Base-by-base conservation (phyloP, 2,329 filamentous ascomycete genomes). In the Rutstroemia sp. region DNA sequence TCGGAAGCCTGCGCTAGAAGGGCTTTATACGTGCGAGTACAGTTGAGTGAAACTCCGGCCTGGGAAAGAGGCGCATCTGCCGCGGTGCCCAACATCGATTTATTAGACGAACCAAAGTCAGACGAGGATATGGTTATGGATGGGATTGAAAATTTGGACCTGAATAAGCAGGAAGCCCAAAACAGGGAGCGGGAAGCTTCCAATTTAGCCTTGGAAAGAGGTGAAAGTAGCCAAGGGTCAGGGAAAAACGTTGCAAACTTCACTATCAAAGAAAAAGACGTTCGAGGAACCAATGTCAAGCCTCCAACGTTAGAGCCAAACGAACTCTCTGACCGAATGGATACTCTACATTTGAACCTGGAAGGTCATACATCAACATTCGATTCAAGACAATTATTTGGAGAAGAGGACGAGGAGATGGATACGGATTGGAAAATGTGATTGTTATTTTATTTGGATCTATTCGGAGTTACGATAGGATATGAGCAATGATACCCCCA, bases 11-110 rank as follows among this genome's bases (percentile, higher is more conserved):
- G 94, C 73, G 88, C 88, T 2, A 81, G 83, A 62, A 80, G 89
- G 49, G 91, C 89, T 2, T 77, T 95, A 62, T 96, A 91, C 71
- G 79, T 97, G 64, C 89, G 91, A 67, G 88, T 95, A 23, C 94
- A 99, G 76, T 80, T 97, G 41, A 86, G 81, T 62, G 88, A 94
- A 68, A 86, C 87, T 60, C 90, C 91, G 0, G 89, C 88, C 0
- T 96, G 92, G 90, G 83, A 94, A 71, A 79, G 92, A 52, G 80
- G 80, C 5, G 61, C 49, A 19, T 44, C 50, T 3, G 42, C 59
- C 23, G 56, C 30, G 25, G 50, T 49, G 6, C 69, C 51, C 27
- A 59, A 76, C 45, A 81, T 90, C 60, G 78, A 86, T 38, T 67
- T 90, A 38, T 71, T 87, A 1, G 83, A 90, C 54, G 90, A 95